Base-by-base conservation (phyloP, 352 stramenopile species). In the Pythium biforme region DNA sequence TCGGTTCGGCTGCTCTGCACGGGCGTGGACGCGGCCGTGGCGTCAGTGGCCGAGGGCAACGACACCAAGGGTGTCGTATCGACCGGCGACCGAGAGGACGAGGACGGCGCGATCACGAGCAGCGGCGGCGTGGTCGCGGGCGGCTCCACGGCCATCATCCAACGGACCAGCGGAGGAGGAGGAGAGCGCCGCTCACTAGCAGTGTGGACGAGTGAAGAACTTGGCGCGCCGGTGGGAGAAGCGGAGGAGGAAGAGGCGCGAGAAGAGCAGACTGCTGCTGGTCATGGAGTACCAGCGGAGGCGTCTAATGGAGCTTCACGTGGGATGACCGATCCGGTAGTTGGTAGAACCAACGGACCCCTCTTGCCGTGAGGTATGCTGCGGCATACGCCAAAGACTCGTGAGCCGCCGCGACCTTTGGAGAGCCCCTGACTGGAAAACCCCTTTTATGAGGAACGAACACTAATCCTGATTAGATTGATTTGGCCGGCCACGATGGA, bases 91-190 rank as follows among this genome's bases (percentile, higher is more conserved):
- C 22, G 22, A 11, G 51, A 58, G 19, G 51, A 41, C 4, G 34
- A 15, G 11, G 54, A 27, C 9, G 40, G 37, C 39, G 55, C 43
- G 29, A 62, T 37, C 3, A 54, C 55, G 27, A 62, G 55, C 26
- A 63, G 56, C 10, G 46, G 56, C 19, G 56, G 56, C 10, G 46
- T 39, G 43, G 46, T 47, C 9, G 37, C 48, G 29, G 62, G 54
- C 37, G 54, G 62, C 62, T 68, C 62, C 17, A 68, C 27, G 37
- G 62, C 62, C 62, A 68, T 68, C 54, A 26, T 68, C 62, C 55
- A 59, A 3, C 23, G 34, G n/a, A 12, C 9, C 17, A 1, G 10
- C 2, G 37, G 14, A 43, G 11, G 14, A 43, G 37, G 1, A 12
- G 37, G 14, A 4, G 17, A 1, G 37, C 19, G 37, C 4, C 11